phyloP scores from a whole-genome alignment of 768 basidiomycete genomes.

The Lactifluus echinatus region DNA sequence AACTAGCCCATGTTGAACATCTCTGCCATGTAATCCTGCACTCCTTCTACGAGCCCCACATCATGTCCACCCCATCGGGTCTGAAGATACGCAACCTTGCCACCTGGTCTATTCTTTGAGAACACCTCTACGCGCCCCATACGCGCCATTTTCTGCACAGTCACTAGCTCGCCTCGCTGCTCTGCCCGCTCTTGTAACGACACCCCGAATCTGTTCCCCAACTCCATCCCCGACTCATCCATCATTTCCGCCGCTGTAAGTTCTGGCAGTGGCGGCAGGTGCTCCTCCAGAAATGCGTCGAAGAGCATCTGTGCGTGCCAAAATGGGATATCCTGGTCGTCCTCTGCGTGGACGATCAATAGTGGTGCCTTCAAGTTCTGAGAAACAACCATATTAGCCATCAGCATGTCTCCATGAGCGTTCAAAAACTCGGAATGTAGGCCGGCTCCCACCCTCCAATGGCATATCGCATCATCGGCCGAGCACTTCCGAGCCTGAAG shows the following conservation, averaged over 20 bases:
- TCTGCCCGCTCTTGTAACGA: conserved; percentile 34
- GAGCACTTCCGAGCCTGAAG: neutral
- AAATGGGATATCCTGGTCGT: conserved; percentile 68
- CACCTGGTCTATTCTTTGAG: conserved; percentile 27
- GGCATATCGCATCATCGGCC: neutral
- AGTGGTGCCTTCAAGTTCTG: conserved; percentile 62
- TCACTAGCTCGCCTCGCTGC: conserved; percentile 38
- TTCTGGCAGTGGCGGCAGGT: conserved; percentile 39
- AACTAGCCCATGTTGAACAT: conserved; percentile 24
- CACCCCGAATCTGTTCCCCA: conserved; percentile 32
- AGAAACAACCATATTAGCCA: neutral
- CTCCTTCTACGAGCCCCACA: conserved; percentile 53
- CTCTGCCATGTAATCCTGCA: conserved; percentile 47
- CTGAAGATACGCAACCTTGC: conserved; percentile 49
- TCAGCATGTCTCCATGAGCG: neutral
- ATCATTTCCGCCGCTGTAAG: conserved; percentile 26
- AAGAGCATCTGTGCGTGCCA: conserved; percentile 63
- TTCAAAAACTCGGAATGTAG: neutral
- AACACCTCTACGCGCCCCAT: conserved; percentile 52
- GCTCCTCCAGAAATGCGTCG: conserved; percentile 52
- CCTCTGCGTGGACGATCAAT: conserved; percentile 63
- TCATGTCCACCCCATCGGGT: conserved; percentile 53
- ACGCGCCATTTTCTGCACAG: conserved; percentile 35
- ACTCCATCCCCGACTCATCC: conserved; percentile 32
- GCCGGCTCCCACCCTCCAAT: neutral